phyloP scores from a whole-genome alignment of 2,329 filamentous ascomycete species.

The Hypoxylon sp. region DNA sequence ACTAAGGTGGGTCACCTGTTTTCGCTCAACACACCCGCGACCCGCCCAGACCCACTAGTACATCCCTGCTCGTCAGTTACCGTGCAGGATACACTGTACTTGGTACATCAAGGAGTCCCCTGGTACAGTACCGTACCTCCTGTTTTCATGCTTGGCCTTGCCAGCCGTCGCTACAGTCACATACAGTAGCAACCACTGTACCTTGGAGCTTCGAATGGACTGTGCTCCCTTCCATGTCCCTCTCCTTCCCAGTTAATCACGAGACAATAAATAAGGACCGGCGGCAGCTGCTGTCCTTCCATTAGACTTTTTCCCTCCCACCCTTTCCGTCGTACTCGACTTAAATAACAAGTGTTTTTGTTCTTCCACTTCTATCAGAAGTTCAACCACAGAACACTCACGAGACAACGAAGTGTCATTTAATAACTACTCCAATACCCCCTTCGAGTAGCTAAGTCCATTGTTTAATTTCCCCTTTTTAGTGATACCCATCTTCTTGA shows the following conservation, averaged over 20 bases:
- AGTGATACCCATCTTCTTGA: slow-evolving; percentile 66
- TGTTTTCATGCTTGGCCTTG: slow-evolving; percentile 31
- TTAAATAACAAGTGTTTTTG: slow-evolving; percentile 47
- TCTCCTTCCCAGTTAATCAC: slow-evolving; percentile 51
- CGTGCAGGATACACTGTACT: slow-evolving; percentile 37
- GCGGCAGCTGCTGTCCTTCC: slow-evolving; percentile 50
- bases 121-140: slow-evolving; percentile 21
- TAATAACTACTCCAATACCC: slow-evolving; percentile 40
- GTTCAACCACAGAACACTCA: slow-evolving; percentile 36
- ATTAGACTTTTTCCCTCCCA: slow-evolving; percentile 47
- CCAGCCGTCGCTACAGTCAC: slow-evolving; percentile 26
- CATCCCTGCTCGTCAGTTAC: slow-evolving; percentile 38
- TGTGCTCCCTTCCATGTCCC: slow-evolving; percentile 45
- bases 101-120: slow-evolving; percentile 34
- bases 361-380: slow-evolving; percentile 48
- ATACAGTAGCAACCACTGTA: slow-evolving; percentile 34
- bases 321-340: slow-evolving; percentile 52
- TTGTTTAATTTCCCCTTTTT: slow-evolving; percentile 62
- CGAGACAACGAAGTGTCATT: slow-evolving; percentile 42
- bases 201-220: slow-evolving; percentile 21
- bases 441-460: slow-evolving; percentile 34
- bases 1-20: slow-evolving; percentile 44
- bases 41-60: slow-evolving; percentile 39
- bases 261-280: slow-evolving; percentile 57
- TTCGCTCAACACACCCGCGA: slow-evolving; percentile 46